Conservation (phyloP, 176 grass and related monocot species). For the Carex pumila region DNA sequence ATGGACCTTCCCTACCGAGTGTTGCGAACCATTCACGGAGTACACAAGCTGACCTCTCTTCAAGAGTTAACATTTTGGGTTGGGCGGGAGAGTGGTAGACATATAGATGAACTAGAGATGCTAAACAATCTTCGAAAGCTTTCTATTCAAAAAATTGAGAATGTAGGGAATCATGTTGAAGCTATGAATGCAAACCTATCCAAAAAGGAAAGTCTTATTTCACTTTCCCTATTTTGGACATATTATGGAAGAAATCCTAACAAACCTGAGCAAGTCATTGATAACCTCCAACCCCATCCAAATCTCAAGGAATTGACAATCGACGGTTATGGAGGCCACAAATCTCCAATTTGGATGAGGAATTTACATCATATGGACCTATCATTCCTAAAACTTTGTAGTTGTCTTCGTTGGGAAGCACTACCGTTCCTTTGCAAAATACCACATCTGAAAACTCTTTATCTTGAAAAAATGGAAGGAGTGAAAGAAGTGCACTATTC, state of each 20-base stretch:
- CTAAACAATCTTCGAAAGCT: conserved; percentile 14
- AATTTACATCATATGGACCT: no score
- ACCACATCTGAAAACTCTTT: no score
- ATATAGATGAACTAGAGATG: conserved; percentile 10
- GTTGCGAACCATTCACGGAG: not conserved
- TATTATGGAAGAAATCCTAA: not conserved
- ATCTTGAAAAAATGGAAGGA: no score
- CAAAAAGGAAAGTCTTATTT: conserved; percentile 16
- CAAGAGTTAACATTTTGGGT: not conserved
- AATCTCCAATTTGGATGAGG: not conserved
- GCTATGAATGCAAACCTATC: conserved; percentile 6
- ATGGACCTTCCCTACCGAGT: not conserved
- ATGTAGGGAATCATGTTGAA: conserved; percentile 7
- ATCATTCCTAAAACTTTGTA: no score
- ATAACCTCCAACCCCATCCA: not conserved
- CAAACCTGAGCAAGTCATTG: not conserved
- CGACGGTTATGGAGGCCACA: not conserved
- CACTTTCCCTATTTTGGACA: not conserved
- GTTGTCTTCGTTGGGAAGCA: no score
- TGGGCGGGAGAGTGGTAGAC: not conserved
- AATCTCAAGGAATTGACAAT: not conserved
- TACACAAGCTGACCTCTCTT: conserved; percentile 6
- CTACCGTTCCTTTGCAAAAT: no score
- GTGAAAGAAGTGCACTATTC: no score
- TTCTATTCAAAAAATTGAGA: not conserved